phyloP scores from a whole-genome alignment of 768 basidiomycete species.

The Phylloporus arenicola region DNA sequence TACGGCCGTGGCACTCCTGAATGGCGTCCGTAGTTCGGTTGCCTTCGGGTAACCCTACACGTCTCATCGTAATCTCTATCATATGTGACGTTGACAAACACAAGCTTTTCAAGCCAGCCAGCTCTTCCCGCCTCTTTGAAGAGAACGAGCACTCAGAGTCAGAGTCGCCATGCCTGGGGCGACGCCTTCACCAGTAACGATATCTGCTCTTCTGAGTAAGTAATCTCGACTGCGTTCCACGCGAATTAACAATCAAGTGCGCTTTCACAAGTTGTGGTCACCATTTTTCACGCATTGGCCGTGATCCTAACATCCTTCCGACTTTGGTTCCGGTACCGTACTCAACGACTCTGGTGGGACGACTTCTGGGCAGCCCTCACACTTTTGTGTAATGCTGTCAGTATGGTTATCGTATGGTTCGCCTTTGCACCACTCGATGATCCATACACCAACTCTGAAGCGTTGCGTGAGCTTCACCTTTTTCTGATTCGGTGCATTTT shows the following conservation, averaged over 20 bases:
- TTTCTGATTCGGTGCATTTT: background rate
- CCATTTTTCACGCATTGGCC: conserved; percentile 17
- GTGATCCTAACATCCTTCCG: conserved; percentile 22
- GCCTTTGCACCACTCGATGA: conserved; percentile 25
- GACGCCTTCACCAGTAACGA: conserved; percentile 6
- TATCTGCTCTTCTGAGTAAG: conserved; percentile 19
- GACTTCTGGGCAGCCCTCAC: conserved; percentile 23
- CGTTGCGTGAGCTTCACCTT: conserved; percentile 12
- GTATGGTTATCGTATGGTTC: conserved; percentile 13
- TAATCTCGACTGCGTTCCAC: background rate
- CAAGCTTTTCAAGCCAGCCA: background rate
- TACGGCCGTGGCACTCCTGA: background rate
- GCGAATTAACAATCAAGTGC: background rate
- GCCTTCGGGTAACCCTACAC: background rate
- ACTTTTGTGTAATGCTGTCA: conserved; percentile 6
- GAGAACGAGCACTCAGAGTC: background rate
- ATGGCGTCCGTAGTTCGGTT: background rate
- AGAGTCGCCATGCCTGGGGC: conserved; percentile 1
- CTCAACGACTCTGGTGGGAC: conserved; percentile 27
- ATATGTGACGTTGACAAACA: background rate
- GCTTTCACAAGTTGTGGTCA: conserved; percentile 11
- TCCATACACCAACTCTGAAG: conserved; percentile 6
- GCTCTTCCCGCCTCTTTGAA: background rate
- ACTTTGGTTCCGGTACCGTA: conserved; percentile 22
- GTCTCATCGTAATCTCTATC: background rate